A percentile compares a stretch with the other conserved stretches of the same genome.
These are phyloP conservation scores for Verticillium isaacii DNA, from an alignment of 2,329 filamentous ascomycete species.

Conservation along the genomic window DNA sequence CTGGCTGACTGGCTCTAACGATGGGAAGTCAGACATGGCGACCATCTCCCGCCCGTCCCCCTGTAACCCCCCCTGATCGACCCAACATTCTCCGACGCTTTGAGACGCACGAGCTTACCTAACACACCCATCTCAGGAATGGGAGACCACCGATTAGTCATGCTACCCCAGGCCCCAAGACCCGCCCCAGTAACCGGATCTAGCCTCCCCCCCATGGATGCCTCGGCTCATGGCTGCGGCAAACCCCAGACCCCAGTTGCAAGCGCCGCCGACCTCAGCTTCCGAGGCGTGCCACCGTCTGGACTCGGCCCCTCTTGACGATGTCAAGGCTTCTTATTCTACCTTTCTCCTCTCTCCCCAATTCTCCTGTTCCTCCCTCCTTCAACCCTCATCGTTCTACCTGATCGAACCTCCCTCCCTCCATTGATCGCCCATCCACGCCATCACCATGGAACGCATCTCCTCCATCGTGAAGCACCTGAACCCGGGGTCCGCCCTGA, in stretches of 20 bases:
- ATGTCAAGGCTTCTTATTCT: conserved; percentile 3
- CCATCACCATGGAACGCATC: conserved; percentile 76
- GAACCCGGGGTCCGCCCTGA: conserved; percentile 65
- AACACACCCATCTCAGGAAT: too few species aligned
- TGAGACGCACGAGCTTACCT: too few species aligned
- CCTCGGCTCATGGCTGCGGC: neutral
- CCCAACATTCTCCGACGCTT: neutral
- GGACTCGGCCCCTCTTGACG: neutral
- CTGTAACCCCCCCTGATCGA: neutral
- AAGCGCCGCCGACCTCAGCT: neutral
- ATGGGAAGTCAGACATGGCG: neutral
- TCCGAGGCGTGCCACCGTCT: neutral
- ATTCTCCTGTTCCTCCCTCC: neutral
- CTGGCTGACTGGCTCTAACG: neutral
- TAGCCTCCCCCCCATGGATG: neutral
- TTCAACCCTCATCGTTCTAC: neutral
- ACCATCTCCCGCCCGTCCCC: neutral
- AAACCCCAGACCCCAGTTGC: neutral
- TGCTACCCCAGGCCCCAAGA: neutral
- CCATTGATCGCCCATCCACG: neutral
- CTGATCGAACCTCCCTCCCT: neutral
- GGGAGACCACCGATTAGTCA: neutral
- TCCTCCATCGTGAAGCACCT: conserved; percentile 85
- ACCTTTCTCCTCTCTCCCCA: neutral
- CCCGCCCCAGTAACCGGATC: too few species aligned